Base-by-base conservation (phyloP, 1,139 yeast species). In the Pichia sp. region DNA sequence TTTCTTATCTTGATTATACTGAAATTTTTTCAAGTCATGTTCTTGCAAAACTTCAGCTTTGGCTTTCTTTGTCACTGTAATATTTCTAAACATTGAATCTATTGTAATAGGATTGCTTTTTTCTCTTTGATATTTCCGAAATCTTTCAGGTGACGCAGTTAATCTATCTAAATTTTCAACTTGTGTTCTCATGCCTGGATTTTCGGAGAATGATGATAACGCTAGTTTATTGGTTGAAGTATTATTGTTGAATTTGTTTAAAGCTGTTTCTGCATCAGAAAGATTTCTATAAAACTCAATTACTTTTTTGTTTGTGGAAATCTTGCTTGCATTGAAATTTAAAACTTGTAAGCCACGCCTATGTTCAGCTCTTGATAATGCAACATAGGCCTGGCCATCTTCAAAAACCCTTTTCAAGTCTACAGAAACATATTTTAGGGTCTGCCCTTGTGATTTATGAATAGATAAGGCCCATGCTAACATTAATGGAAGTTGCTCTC, bases 391-490 rank as follows among this genome's bases (percentile, higher is more conserved):
- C 64, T 92, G 98, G 0, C 98, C 98, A 53, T 80, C 84, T 61
- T 90, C 98, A 66, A 92, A 92, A 0, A 85, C 82, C 50, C 74
- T 72, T 36, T 75, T 71, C 53, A 92, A 71, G 64, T 94, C 96
- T 7, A 92, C 96, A 57, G 79, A 79, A 2, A 88, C 96, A 55
- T 79, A 77, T 3, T 85, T 84, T 44, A 92, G 68, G 0, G 98
- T 90, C 64, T 94, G 98, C 3, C 98, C 98, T 63, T 92, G 98
- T 0, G 97, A 83, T 66, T 92, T 92, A 64, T 92, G 99, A 44
- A 92, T 90, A 0, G 97, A 88, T 39, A 92, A 68, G 0, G 98
- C 90, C 97, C 97, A 92, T 0, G 98, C 96, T 18, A 90, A 69
- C 58, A 89, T 83, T 45, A 92, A 68, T 0, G 99, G 99, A 3